A percentile compares a stretch with the other conserved stretches of the same genome.
Evolutionary conservation across 371 early-diverging fungal genomes (phyloP).

Genomic region (Mucor circinelloides): DNA sequence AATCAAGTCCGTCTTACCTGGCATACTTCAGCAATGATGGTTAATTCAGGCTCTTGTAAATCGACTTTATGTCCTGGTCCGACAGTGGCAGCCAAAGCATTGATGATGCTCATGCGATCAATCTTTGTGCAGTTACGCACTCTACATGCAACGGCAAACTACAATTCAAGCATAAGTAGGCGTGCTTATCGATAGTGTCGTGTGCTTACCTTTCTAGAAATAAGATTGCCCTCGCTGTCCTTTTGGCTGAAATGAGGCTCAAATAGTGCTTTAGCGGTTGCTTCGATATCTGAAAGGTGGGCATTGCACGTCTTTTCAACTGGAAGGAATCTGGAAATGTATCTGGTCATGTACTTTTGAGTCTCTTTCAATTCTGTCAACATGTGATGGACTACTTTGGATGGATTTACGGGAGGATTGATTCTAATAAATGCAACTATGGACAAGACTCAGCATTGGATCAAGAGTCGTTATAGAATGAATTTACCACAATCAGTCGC

Average conservation of each 20-base stretch:
- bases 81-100: constrained; percentile 55
- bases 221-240: constrained; percentile 37
- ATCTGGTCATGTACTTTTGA: constrained; percentile 62
- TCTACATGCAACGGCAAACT: constrained; percentile 73
- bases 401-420: constrained; percentile 58
- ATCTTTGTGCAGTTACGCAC: constrained; percentile 66
- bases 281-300: constrained; percentile 60
- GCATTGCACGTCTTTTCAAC: constrained; percentile 64
- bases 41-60: constrained; percentile 61
- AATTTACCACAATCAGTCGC: constrained; percentile 68
- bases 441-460: neutral
- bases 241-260: constrained; percentile 57
- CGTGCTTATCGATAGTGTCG: neutral
- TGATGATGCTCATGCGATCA: constrained; percentile 59
- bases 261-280: constrained; percentile 53
- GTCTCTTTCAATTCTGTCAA: constrained; percentile 61
- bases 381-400: constrained; percentile 59
- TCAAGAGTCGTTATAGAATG: neutral
- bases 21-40: constrained; percentile 71
- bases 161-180: neutral
- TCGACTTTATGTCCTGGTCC: constrained; percentile 65
- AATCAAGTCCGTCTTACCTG: constrained; percentile 45
- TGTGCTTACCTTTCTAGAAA: constrained; percentile 36
- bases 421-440: constrained; percentile 57
- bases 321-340: constrained; percentile 66